Percentiles rank a stretch among this genome's conserved stretches.
These are phyloP conservation scores for Candida tallmaniae DNA, from an alignment of 805 yeast species.

Conservation along the genomic window DNA sequence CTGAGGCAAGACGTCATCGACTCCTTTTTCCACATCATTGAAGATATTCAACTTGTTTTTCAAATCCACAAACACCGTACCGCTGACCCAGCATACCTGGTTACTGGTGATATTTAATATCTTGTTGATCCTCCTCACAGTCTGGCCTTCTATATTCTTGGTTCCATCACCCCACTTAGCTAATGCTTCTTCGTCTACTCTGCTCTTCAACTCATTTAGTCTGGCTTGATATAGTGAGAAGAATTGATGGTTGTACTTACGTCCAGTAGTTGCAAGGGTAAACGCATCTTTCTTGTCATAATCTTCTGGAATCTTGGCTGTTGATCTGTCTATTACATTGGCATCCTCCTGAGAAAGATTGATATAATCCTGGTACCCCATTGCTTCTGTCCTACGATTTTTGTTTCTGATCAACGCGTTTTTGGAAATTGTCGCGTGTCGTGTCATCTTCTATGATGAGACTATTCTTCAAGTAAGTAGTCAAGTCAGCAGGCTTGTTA, in stretches of 20 bases:
- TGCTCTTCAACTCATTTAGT: conserved; percentile 24
- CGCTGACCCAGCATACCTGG: conserved; percentile 74
- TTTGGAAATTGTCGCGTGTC: too few species aligned
- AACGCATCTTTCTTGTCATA: conserved; percentile 16
- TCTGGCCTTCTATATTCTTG: conserved; percentile 28
- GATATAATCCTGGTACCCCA: conserved; percentile 10
- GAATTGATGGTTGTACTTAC: conserved; percentile 38
- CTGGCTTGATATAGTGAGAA: conserved; percentile 42
- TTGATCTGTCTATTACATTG: background rate
- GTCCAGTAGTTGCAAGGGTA: conserved; percentile 14
- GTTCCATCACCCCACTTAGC: conserved; percentile 53
- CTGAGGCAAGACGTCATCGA: conserved; percentile 46
- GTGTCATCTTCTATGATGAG: too few species aligned
- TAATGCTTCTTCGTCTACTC: conserved; percentile 30
- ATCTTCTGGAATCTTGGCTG: background rate
- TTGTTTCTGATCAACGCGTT: too few species aligned
- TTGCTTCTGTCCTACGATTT: too few species aligned
- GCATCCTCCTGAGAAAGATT: conserved; percentile 1
- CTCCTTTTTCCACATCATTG: conserved; percentile 65
- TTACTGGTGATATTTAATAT: conserved; percentile 59
- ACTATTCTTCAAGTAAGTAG: too few species aligned
- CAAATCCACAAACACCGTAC: conserved; percentile 83
- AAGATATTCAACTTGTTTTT: conserved; percentile 80
- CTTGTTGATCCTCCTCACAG: conserved; percentile 30
- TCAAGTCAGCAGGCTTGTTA: too few species aligned